These are phyloP conservation scores for Cordyceps javanica DNA, from an alignment of 2,329 filamentous ascomycete genomes.

Conservation along the genomic window DNA sequence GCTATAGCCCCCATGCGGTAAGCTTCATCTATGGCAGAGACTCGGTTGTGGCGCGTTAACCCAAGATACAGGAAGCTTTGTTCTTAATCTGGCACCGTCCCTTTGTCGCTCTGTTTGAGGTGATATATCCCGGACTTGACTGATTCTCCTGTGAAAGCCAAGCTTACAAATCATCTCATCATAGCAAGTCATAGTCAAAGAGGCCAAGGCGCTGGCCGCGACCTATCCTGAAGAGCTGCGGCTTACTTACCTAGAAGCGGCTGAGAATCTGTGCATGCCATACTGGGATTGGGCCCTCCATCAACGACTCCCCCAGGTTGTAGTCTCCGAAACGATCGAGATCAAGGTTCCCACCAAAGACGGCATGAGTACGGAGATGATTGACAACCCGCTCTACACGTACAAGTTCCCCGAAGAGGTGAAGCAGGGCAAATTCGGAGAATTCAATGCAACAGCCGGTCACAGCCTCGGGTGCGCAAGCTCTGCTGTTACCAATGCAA, in stretches of 20 bases:
- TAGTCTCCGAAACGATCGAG: constrained; percentile 26
- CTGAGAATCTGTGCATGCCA: constrained; percentile 40
- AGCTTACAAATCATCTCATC: background rate
- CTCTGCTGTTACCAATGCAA: constrained; percentile 35
- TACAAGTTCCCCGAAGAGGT: constrained; percentile 42
- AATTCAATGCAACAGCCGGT: constrained; percentile 29
- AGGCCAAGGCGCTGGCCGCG: constrained; percentile 40
- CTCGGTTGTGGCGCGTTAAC: background rate
- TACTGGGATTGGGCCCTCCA: constrained; percentile 50
- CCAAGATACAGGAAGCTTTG: constrained; percentile 33
- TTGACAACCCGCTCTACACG: constrained; percentile 47
- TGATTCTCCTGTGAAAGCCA: no score
- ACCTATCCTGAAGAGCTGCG: constrained; percentile 32
- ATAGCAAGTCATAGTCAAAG: constrained; percentile 45
- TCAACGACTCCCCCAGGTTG: constrained; percentile 35
- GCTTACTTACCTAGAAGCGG: constrained; percentile 36
- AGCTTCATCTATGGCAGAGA: constrained; percentile 11
- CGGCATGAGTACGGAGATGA: constrained; percentile 23
- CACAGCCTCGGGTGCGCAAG: no score
- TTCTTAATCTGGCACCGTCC: constrained; percentile 52
- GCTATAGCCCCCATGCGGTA: constrained; percentile 45
- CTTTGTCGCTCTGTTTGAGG: constrained; percentile 49
- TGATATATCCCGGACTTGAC: constrained; percentile 20
- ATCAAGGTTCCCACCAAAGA: constrained; percentile 35
- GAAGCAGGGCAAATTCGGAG: constrained; percentile 32